These are phyloP conservation scores for Saccharomyces kudriavzevii DNA, from an alignment of 805 yeast species.

Conservation along the genomic window DNA sequence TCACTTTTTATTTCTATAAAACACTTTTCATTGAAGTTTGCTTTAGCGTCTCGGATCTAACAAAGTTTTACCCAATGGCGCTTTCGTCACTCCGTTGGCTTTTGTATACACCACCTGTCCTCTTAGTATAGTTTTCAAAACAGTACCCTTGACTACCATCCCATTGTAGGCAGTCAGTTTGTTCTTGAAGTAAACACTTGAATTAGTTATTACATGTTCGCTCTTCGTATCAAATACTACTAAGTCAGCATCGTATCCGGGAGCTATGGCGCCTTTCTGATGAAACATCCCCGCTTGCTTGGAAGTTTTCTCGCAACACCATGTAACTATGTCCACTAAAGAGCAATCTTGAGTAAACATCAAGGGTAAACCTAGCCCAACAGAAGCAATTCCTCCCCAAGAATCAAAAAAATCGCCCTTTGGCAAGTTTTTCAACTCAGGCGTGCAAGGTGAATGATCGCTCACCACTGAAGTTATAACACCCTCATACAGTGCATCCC, in stretches of 20 bases:
- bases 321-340: slow-evolving; percentile 55
- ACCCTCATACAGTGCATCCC: slow-evolving; percentile 66
- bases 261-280: slow-evolving; percentile 60
- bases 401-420: slow-evolving; percentile 84
- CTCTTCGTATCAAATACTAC: slow-evolving; percentile 66
- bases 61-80: slow-evolving; percentile 47
- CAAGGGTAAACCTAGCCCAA: slow-evolving; percentile 82
- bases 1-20: not conserved
- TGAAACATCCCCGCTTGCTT: slow-evolving; percentile 71
- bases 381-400: slow-evolving; percentile 95
- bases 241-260: slow-evolving; percentile 85
- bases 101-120: slow-evolving; percentile 61
- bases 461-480: slow-evolving; percentile 80
- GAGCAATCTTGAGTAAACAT: slow-evolving; percentile 64
- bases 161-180: slow-evolving; percentile 86
- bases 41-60: not conserved
- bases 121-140: slow-evolving; percentile 70
- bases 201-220: slow-evolving; percentile 43
- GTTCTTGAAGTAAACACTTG: slow-evolving; percentile 65
- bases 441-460: slow-evolving; percentile 95
- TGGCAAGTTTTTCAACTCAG: slow-evolving; percentile 73
- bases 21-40: not conserved
- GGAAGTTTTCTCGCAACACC: slow-evolving; percentile 83
- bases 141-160: slow-evolving; percentile 57
- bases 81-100: slow-evolving; percentile 43